phyloP scores from a whole-genome alignment of 306 rosid genomes.

The Cucumis sativus region Cucumber_9930_V3 NC_026657.2:33239501-33240000 shows the following conservation, averaged over 20 bases:
- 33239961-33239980: constrained; percentile 14
- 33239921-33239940: constrained; percentile 24
- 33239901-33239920: constrained; percentile 29
- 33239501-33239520: too few species aligned
- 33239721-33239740: background rate
- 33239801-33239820: background rate
- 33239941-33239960: constrained; percentile 20
- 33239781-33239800: background rate
- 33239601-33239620: background rate
- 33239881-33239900: constrained; percentile 20
- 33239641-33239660: background rate
- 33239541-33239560: too few species aligned
- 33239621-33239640: background rate
- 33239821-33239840: constrained; percentile 5
- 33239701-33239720: background rate
- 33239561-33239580: background rate
- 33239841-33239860: background rate
- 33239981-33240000: background rate
- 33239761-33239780: background rate
- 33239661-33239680: background rate
- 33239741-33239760: background rate
- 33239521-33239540: too few species aligned
- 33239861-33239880: constrained; percentile 18
- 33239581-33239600: background rate
- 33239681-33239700: background rate